Percentiles rank a stretch among this genome's conserved stretches.
Conservation (phyloP, 345 rosid genomes). For the Populus deltoides region DNA sequence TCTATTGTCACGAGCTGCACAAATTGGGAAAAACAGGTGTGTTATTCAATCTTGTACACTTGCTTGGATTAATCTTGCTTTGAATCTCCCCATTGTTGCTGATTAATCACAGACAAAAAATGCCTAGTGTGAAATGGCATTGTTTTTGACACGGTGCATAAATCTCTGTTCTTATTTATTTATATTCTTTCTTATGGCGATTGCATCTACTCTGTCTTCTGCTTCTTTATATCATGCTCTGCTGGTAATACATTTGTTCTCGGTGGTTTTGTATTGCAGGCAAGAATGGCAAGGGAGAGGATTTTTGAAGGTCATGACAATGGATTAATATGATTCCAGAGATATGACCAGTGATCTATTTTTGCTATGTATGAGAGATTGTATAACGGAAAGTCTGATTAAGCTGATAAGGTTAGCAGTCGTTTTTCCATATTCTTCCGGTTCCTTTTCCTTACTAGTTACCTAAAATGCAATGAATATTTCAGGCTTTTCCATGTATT, state of each 20-base stretch:
- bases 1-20: slow-evolving; percentile 7
- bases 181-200: background rate
- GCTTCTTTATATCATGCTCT: background rate
- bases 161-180: background rate
- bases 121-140: background rate
- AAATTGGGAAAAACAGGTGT: slow-evolving; percentile 25
- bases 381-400: background rate
- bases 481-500: too few species aligned
- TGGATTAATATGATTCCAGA: background rate
- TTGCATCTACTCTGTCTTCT: background rate
- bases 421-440: background rate
- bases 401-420: background rate
- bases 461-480: too few species aligned
- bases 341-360: background rate
- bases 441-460: too few species aligned
- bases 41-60: background rate
- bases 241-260: background rate
- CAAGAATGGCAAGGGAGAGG: slow-evolving; percentile 2
- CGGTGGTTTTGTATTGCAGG: background rate
- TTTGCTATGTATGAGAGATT: background rate
- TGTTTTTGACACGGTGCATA: background rate
- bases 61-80: background rate
- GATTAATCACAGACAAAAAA: background rate
- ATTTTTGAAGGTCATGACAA: background rate
- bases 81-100: background rate